Evolutionary conservation across 129 eudicot genomes (phyloP).

Genomic region (Ambrosia trifida): DNA sequence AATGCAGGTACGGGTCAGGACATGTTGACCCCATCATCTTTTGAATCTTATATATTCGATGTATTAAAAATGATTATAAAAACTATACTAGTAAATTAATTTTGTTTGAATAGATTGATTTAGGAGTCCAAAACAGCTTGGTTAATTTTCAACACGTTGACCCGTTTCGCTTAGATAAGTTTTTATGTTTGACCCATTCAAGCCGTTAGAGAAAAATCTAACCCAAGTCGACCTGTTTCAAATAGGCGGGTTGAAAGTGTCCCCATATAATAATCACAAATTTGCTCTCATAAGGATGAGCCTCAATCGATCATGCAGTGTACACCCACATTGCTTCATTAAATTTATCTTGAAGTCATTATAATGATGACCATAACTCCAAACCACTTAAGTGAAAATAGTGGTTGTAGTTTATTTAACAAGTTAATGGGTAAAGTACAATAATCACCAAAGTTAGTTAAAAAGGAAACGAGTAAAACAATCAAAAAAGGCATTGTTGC

Average conservation of each 20-base stretch:
- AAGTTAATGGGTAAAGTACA: background rate
- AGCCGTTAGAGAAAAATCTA: background rate
- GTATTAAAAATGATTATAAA: background rate
- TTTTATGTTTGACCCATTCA: background rate
- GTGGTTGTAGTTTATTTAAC: background rate
- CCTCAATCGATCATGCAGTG: background rate
- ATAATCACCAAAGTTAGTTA: background rate
- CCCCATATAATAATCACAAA: background rate
- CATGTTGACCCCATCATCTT: background rate
- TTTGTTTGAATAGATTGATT: background rate
- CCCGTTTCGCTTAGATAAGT: background rate
- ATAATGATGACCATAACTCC: background rate
- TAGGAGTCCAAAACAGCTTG: background rate
- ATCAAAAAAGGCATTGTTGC: background rate
- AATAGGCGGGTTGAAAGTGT: background rate
- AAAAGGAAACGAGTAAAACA: background rate
- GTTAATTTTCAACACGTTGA: background rate
- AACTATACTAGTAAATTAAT: background rate
- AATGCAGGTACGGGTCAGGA: background rate
- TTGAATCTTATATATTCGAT: background rate
- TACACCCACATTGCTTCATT: background rate
- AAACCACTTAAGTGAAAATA: background rate
- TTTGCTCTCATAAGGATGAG: background rate
- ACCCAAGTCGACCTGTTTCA: background rate
- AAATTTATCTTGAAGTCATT: background rate